Base-by-base conservation (phyloP, 768 basidiomycete species). In the Lyophyllum semitale region DNA sequence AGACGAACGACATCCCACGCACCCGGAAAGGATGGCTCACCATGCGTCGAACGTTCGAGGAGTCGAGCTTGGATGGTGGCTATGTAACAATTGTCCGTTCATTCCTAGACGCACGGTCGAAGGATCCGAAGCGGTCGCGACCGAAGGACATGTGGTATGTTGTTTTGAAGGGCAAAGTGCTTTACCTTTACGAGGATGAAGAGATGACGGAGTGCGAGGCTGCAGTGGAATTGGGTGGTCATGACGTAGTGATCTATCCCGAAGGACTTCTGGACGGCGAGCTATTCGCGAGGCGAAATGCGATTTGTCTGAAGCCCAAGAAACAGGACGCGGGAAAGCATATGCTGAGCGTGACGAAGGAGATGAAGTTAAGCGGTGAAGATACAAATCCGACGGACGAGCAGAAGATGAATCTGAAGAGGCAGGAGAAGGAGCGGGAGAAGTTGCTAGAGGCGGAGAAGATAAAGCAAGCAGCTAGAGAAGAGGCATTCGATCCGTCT, bases 131-230 rank as follows among this genome's bases (percentile, higher is more conserved):
- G 66, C 79, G 83, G 38, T 85, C 89, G 13, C 81, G 90, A 47
- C 93, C 94, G 15, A 93, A 93, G 73, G 95, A 97, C 68, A 88
- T 83, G 82, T 97, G 91, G 87, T 97, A 88, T 68, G 91, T 89
- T 50, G 93, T 88, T 7, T 80, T 98, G 68, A 98, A 98, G 78
- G 92, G 90, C 41, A 89, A 85, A 64, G 87, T 96, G 35, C 74
- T 98, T 27, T 98, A 93, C 71, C 76, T 98, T 20, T 98, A 97
- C 73, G 94, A 96, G 70, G 91, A 95, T 71, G 94, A 97, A 72
- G 80, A 77, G 15, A 91, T 92, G 87, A 82, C 82, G 50, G 95
- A 98, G 61, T 95, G 93, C 72, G 89, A 88, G 66, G 93, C 88
- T 3, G 95, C 88, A n/a, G 81, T 98, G 41, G 91, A 96, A 67